These are phyloP conservation scores for Colletotrichum ledebouriae DNA, from an alignment of 2,329 filamentous ascomycete genomes.

Conservation along the genomic window DNA sequence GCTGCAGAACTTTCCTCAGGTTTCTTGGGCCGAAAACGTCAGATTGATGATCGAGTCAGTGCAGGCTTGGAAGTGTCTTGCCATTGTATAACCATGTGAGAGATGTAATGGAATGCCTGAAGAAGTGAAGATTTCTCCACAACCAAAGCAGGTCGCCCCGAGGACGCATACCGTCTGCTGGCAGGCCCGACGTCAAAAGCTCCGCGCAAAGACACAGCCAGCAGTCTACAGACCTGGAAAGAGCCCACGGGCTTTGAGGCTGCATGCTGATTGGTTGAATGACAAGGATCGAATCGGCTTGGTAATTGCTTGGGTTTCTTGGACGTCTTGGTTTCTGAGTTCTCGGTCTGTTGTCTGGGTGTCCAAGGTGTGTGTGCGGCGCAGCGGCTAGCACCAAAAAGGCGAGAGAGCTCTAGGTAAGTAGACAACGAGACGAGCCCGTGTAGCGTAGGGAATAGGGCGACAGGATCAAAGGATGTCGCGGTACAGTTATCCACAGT, in stretches of 20 bases:
- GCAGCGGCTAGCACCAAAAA: constrained; percentile 13
- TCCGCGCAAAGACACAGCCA: not conserved
- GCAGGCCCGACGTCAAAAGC: too few species aligned
- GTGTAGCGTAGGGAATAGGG: not conserved
- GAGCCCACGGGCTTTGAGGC: constrained; percentile 22
- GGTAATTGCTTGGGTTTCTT: constrained; percentile 38
- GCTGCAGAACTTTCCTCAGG: too few species aligned
- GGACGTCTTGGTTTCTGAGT: constrained; percentile 12
- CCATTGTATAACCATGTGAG: too few species aligned
- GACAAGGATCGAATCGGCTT: constrained; percentile 23
- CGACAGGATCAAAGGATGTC: not conserved
- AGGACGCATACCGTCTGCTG: too few species aligned
- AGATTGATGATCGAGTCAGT: too few species aligned
- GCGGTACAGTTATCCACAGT: too few species aligned
- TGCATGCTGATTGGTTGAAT: constrained; percentile 10
- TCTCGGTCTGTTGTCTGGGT: not conserved
- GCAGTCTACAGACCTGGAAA: constrained; percentile 4
- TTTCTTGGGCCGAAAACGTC: too few species aligned
- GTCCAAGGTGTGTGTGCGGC: constrained; percentile 11
- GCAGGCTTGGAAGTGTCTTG: too few species aligned
- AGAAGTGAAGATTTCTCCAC: too few species aligned
- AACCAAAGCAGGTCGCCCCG: too few species aligned
- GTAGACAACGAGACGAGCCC: not conserved
- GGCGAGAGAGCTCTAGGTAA: too few species aligned
- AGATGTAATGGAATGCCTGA: too few species aligned